phyloP scores from a whole-genome alignment of 208 protist genomes.

The Leishmania tarentolae region DNA sequence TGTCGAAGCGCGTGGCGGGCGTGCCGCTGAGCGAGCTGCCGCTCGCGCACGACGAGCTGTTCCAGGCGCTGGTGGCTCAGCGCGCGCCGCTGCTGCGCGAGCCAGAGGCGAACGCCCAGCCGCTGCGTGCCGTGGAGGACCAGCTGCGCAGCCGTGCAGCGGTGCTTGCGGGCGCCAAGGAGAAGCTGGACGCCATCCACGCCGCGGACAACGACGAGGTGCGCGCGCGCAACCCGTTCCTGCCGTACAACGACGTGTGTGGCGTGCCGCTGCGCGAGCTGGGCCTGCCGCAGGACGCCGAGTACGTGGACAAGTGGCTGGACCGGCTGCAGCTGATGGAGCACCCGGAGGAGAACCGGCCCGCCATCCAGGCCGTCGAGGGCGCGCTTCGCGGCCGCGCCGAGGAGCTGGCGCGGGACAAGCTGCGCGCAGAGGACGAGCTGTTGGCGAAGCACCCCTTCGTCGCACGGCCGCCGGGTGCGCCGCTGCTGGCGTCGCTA shows the following conservation, averaged over 20 bases:
- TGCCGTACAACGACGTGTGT: slow-evolving; percentile 46
- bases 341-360: background rate
- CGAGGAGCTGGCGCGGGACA: slow-evolving; percentile 21
- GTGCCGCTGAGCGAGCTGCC: slow-evolving; percentile 45
- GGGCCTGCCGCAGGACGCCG: slow-evolving; percentile 24
- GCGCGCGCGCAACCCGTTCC: slow-evolving; percentile 52
- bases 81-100: slow-evolving; percentile 23
- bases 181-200: slow-evolving; percentile 46
- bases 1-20: slow-evolving; percentile 40
- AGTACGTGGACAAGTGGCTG: slow-evolving; percentile 4
- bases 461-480: slow-evolving; percentile 5
- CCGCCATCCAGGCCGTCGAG: background rate
- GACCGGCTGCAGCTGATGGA: slow-evolving; percentile 4
- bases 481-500: slow-evolving; percentile 31
- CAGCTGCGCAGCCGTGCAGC: slow-evolving; percentile 23
- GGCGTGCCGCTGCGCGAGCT: slow-evolving; percentile 53
- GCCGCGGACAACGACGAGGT: slow-evolving; percentile 57
- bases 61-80: slow-evolving; percentile 27
- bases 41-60: slow-evolving; percentile 35
- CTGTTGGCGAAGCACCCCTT: slow-evolving; percentile 13
- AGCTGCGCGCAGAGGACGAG: slow-evolving; percentile 19
- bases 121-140: slow-evolving; percentile 17
- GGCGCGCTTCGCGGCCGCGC: background rate
- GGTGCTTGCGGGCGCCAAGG: slow-evolving; percentile 27
- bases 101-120: slow-evolving; percentile 15